These are phyloP conservation scores for Rhipidocladum racemiflorum DNA, from an alignment of 176 grass and related monocot genomes.

Conservation along the genomic window DNA sequence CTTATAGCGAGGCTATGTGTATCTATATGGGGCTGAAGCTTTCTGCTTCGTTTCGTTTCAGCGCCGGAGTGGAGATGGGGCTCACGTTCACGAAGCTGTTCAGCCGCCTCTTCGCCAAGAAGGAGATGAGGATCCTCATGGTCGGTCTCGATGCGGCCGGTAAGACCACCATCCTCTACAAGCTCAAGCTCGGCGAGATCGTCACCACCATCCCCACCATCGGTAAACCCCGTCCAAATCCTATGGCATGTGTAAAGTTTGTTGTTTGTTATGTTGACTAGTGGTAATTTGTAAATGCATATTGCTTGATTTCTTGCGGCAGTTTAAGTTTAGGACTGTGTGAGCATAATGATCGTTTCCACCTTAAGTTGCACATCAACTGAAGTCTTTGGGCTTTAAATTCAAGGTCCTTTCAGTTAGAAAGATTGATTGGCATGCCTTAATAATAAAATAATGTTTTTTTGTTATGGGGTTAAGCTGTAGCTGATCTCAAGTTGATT, in stretches of 20 bases:
- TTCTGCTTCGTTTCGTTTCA: background rate
- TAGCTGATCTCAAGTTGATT: background rate
- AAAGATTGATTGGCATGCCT: background rate
- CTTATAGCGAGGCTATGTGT: background rate
- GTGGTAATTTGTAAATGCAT: background rate
- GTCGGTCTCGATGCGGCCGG: constrained; percentile 84
- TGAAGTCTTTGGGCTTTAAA: background rate
- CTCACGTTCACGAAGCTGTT: constrained; percentile 89
- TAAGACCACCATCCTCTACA: constrained; percentile 95
- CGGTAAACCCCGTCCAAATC: constrained; percentile 25
- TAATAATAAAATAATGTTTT: background rate
- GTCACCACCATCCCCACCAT: constrained; percentile 90
- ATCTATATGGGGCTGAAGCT: constrained; percentile 3
- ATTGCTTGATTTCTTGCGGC: background rate
- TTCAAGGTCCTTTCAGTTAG: background rate
- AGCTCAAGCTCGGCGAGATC: constrained; percentile 90
- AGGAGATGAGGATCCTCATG: constrained; percentile 94
- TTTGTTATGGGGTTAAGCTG: background rate
- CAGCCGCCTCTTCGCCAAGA: constrained; percentile 86
- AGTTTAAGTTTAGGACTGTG: background rate
- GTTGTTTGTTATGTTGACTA: background rate
- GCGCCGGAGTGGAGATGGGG: constrained; percentile 58
- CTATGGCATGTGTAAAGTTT: background rate
- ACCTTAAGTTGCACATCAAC: background rate
- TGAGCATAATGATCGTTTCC: background rate